Conservation (phyloP, 768 basidiomycete species). For the Mycena rebaudengoi region DNA sequence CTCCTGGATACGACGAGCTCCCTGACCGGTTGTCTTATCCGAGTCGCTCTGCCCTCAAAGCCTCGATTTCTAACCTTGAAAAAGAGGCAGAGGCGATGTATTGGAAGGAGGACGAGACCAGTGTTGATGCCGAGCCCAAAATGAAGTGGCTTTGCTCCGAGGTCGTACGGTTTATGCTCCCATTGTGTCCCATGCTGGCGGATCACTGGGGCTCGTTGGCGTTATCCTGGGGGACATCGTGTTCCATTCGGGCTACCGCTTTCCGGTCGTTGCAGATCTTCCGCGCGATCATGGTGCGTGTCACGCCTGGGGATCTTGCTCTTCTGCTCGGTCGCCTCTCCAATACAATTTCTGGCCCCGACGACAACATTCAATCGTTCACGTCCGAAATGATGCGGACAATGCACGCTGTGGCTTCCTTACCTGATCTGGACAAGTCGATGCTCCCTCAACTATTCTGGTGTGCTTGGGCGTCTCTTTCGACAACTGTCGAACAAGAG, state of each 20-base stretch:
- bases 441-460: constrained; percentile 89
- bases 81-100: constrained; percentile 62
- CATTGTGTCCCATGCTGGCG: constrained; percentile 72
- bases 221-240: constrained; percentile 85
- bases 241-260: constrained; percentile 85
- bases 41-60: constrained; percentile 57
- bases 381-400: constrained; percentile 85
- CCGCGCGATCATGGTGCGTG: constrained; percentile 76
- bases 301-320: constrained; percentile 77
- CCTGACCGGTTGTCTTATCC: constrained; percentile 63
- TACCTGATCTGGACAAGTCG: constrained; percentile 62
- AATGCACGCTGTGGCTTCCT: constrained; percentile 66
- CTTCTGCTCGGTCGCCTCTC: constrained; percentile 84
- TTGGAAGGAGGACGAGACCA: constrained; percentile 78
- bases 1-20: constrained; percentile 79
- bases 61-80: constrained; percentile 63
- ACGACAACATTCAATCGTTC: constrained; percentile 82
- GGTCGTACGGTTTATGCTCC: constrained; percentile 72
- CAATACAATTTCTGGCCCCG: constrained; percentile 80
- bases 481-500: constrained; percentile 84
- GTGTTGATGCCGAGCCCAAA: constrained; percentile 64
- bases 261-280: constrained; percentile 93
- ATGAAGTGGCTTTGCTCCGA: constrained; percentile 74
- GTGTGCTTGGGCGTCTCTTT: constrained; percentile 83
- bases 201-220: constrained; percentile 85